Evolutionary conservation across 495 filamentous ascomycete species (phyloP).

Genomic region (Talaromyces wortmannii): DNA sequence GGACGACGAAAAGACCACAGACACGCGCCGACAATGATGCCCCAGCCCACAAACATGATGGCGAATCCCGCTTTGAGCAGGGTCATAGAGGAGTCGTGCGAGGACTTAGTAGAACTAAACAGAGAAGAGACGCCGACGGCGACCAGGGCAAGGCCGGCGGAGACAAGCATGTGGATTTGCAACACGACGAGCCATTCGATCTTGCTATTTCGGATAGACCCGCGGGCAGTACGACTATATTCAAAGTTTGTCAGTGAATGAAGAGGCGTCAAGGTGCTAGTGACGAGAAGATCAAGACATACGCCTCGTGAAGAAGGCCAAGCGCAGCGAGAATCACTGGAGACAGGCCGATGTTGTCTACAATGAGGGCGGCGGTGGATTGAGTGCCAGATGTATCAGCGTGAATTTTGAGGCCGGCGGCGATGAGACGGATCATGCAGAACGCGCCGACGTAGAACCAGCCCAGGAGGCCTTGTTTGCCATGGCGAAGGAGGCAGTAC

Average conservation of each 20-base stretch:
- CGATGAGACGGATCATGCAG: constrained; percentile 26
- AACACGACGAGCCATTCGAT: constrained; percentile 10
- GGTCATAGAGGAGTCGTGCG: constrained; percentile 8
- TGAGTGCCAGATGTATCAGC: constrained; percentile 5
- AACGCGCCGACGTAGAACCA: constrained; percentile 32
- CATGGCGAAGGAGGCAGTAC: constrained; percentile 25
- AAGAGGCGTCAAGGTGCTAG: not conserved
- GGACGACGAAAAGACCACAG: constrained; percentile 11
- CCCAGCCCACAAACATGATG: constrained; percentile 24
- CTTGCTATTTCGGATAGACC: constrained; percentile 10
- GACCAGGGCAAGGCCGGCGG: constrained; percentile 18
- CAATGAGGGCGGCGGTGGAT: constrained; percentile 19
- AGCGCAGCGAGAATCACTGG: constrained; percentile 30
- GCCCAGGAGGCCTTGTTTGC: constrained; percentile 23
- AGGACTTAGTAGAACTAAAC: constrained; percentile 4
- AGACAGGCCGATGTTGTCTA: constrained; percentile 34
- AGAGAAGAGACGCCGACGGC: constrained; percentile 20
- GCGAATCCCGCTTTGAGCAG: constrained; percentile 25
- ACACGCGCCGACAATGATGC: constrained; percentile 15
- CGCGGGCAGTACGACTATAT: not conserved
- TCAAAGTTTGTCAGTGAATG: constrained; percentile 1
- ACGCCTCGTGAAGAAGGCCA: constrained; percentile 36
- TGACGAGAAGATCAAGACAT: constrained; percentile 5
- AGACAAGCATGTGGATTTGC: constrained; percentile 15
- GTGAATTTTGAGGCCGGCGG: constrained; percentile 22